These are phyloP conservation scores for Aureobasidium sp. DNA, from an alignment of 2,329 filamentous ascomycete genomes.

Conservation along the genomic window DNA sequence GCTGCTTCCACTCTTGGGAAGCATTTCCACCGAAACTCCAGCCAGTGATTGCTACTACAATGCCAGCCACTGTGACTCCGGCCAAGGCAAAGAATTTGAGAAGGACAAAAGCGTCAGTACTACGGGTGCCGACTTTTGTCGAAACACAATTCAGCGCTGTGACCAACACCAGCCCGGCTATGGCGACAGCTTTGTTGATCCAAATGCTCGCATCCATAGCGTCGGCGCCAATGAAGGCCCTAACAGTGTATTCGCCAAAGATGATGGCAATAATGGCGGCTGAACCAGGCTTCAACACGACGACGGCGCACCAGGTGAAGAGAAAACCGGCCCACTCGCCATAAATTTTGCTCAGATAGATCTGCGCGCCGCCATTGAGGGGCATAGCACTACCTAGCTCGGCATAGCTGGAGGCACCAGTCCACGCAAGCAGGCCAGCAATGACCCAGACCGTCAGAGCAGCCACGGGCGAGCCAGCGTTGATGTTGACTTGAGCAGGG, in stretches of 20 bases:
- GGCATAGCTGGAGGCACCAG: conserved; percentile 87
- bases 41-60: conserved; percentile 83
- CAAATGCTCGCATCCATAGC: conserved; percentile 73
- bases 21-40: conserved; percentile 68
- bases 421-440: conserved; percentile 91
- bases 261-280: conserved; percentile 95
- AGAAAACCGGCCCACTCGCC: conserved; percentile 88
- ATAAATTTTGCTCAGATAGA: conserved; percentile 93
- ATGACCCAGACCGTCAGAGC: conserved; percentile 86
- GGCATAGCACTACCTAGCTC: conserved; percentile 94
- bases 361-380: conserved; percentile 86
- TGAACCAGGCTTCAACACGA: conserved; percentile 88
- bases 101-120: conserved; percentile 93
- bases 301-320: conserved; percentile 92
- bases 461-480: conserved; percentile 85
- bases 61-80: conserved; percentile 77
- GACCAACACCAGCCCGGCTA: conserved; percentile 67
- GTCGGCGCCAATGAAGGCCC: conserved; percentile 79
- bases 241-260: conserved; percentile 94
- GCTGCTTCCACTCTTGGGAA: conserved; percentile 78
- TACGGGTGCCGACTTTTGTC: conserved; percentile 75
- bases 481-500: conserved; percentile 83
- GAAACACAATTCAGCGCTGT: conserved; percentile 86
- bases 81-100: conserved; percentile 88
- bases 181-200: conserved; percentile 82